phyloP scores from a whole-genome alignment of 192 early-diverging fungal species.

The Podila minutissima region DNA sequence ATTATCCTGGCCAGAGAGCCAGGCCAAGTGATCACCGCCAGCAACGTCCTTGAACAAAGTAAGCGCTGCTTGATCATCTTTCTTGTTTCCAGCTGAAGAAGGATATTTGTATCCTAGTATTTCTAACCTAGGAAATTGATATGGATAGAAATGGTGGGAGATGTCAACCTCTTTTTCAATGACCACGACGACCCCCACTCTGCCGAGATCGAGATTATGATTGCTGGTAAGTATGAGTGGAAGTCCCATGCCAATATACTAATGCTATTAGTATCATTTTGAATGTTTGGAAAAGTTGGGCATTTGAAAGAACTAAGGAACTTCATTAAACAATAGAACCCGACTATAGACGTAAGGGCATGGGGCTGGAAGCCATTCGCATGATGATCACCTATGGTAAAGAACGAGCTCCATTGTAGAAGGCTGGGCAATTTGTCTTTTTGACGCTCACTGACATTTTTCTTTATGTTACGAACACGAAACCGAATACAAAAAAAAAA shows the following conservation, averaged over 20 bases:
- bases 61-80: neutral
- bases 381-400: slow-evolving; percentile 77
- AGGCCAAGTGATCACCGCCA: slow-evolving; percentile 11
- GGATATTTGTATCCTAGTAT: slow-evolving; percentile 3
- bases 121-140: neutral
- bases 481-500: neutral
- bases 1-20: slow-evolving; percentile 62
- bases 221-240: slow-evolving; percentile 70
- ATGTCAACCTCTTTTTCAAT: slow-evolving; percentile 95
- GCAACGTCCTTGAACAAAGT: slow-evolving; percentile 41
- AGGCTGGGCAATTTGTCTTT: slow-evolving; percentile 7
- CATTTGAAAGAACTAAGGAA: neutral
- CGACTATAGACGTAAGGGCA: slow-evolving; percentile 57
- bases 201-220: slow-evolving; percentile 95
- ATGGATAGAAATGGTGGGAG: slow-evolving; percentile 84
- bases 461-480: neutral
- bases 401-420: neutral
- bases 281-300: neutral
- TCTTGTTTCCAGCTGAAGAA: neutral
- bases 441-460: neutral
- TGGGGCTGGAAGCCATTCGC: slow-evolving; percentile 62
- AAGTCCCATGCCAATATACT: neutral
- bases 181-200: slow-evolving; percentile 74
- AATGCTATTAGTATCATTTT: neutral
- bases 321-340: slow-evolving; percentile 14